Evolutionary conservation across 129 eudicot genomes (phyloP), one percentile per base, ranked within the genome.

Genomic region (Pulicaria dysenterica): DNA sequence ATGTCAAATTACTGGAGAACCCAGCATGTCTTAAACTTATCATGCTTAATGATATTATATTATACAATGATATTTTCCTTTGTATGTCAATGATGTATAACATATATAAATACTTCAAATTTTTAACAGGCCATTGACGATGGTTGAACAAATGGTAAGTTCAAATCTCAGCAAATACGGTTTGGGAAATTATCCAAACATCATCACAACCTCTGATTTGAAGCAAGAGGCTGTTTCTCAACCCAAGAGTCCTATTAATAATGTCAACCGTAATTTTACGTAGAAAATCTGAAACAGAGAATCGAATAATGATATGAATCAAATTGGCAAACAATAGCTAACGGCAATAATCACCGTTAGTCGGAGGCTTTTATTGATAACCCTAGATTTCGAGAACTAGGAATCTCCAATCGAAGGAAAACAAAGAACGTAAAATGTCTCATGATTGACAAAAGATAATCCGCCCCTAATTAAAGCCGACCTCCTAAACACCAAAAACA

Each of bases 91-190:
- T 3, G 50, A 34, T 72, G 13, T 14, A 5, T 39, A 43, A 40
- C 71, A 43, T 45, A 55, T 75, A 42, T 55, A 41, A 43, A 50
- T 45, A 1, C 16, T 76, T 67, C 31, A 24, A 24, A 24, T 24
- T 2, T 24, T 24, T 14, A 45, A 46, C 74, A 76, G 80, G 67
- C 15, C 53, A 37, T 46, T 56, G 37, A 51, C 31, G 17, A 81
- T 81, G 85, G 85, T 81, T 15, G 85, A 81, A 81, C 85, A 67
- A 76, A 81, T 81, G 85, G 82, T 81, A 60, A 81, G 73, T 75
- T 71, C 85, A 15, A 77, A 81, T 58, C 77, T 81, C 76, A 66
- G 82, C 75, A 76, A 81, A 47, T 77, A 81, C 11, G 82, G 79
- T 11, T 65, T 81, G 36, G 85, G 82, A 65, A 67, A 77, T 36